Evolutionary conservation across 2,329 filamentous ascomycete species (phyloP).

Genomic region (Bisporella sp.): DNA sequence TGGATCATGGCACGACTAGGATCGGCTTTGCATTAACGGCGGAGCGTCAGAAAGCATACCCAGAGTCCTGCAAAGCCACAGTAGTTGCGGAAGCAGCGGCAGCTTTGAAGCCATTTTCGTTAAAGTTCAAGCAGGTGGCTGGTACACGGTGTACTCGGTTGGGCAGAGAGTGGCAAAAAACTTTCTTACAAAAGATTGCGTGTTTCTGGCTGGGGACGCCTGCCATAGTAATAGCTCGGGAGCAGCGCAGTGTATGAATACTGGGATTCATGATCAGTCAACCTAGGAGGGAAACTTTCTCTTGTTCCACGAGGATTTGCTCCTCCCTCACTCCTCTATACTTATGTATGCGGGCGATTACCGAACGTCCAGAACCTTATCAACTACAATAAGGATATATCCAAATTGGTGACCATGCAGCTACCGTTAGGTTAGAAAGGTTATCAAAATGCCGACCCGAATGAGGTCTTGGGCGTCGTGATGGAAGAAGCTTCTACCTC

Average conservation of each 20-base stretch:
- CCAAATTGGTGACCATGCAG: slow-evolving; percentile 33
- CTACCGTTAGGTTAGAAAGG: slow-evolving; percentile 32
- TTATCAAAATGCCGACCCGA: slow-evolving; percentile 34
- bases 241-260: slow-evolving; percentile 54
- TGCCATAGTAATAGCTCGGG: slow-evolving; percentile 56
- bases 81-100: slow-evolving; percentile 44
- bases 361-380: slow-evolving; percentile 33
- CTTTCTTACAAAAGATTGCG: slow-evolving; percentile 48
- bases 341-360: slow-evolving; percentile 46
- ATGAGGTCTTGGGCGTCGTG: slow-evolving; percentile 44
- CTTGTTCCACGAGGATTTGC: slow-evolving; percentile 40
- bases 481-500: slow-evolving; percentile 53
- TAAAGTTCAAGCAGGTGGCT: slow-evolving; percentile 38
- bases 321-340: slow-evolving; percentile 37
- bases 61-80: slow-evolving; percentile 38
- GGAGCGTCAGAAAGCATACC: slow-evolving; percentile 31
- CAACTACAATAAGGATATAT: slow-evolving; percentile 34
- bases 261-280: slow-evolving; percentile 53
- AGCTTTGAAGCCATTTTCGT: slow-evolving; percentile 34
- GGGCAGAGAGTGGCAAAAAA: slow-evolving; percentile 51
- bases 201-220: slow-evolving; percentile 50
- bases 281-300: slow-evolving; percentile 54
- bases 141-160: slow-evolving; percentile 53
- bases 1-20: slow-evolving; percentile 45
- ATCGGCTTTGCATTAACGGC: slow-evolving; percentile 46